These are phyloP conservation scores for Citrus trifoliata DNA, from an alignment of 345 rosid species.

Conservation along the genomic window DNA sequence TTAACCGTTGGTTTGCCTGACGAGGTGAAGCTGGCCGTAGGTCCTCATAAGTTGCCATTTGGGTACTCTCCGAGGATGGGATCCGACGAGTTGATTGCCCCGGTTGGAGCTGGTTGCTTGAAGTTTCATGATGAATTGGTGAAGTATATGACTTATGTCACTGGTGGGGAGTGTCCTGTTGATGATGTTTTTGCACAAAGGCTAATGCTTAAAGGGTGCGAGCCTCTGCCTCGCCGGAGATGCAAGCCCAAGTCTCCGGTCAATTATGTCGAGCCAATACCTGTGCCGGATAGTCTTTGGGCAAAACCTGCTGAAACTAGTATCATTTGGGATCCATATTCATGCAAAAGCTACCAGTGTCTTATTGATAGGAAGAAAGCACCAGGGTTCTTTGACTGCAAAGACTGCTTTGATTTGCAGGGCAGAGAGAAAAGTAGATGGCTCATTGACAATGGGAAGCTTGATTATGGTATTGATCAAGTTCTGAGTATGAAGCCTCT, in stretches of 20 bases:
- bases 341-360: conserved; percentile 46
- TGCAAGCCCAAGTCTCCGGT: conserved; percentile 39
- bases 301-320: conserved; percentile 33
- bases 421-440: conserved; percentile 42
- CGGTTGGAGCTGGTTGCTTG: conserved; percentile 41
- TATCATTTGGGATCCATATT: conserved; percentile 46
- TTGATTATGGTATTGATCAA: conserved; percentile 41
- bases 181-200: conserved; percentile 50
- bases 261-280: conserved; percentile 33
- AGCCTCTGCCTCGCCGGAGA: conserved; percentile 48
- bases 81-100: conserved; percentile 32
- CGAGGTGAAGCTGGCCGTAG: conserved; percentile 38
- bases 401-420: conserved; percentile 44
- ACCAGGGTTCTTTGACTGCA: conserved; percentile 40
- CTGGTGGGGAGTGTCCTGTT: conserved; percentile 42
- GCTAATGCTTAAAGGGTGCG: conserved; percentile 48
- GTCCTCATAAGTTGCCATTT: conserved; percentile 40
- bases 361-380: conserved; percentile 31
- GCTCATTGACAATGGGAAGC: conserved; percentile 34
- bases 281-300: conserved; percentile 39
- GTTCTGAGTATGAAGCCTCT: conserved; percentile 27
- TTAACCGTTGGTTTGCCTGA: conserved; percentile 2
- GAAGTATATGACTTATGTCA: conserved; percentile 38
- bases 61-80: conserved; percentile 34
- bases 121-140: conserved; percentile 40